Evolutionary conservation across 2,329 filamentous ascomycete species (phyloP), one percentile per base, ranked within the genome.

Genomic region (Xylariaceae sp.): DNA sequence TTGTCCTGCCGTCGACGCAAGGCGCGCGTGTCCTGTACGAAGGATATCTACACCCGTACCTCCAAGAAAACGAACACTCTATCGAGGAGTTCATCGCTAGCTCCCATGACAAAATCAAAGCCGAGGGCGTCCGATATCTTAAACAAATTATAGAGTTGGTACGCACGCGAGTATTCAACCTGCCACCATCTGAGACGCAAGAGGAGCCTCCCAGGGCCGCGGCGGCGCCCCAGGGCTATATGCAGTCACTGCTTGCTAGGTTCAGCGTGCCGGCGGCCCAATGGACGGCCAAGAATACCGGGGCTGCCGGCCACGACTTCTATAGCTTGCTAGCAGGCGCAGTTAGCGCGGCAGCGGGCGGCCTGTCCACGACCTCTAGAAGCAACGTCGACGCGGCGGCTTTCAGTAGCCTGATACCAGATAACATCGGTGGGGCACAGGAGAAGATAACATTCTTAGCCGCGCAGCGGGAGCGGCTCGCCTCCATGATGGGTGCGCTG

Each of bases 1-100:
- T 99, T 58, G 91, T 97, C 66, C 84, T 96, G n/a, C 94, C 92
- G 0, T 92, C 95, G 71, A 94, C 90, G n/a, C 92, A 96, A 70
- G 94, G 94, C 70, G 91, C 92, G 53, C 87, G 88, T 57, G 75
- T 87, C 65, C 77, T 97, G 60, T 99, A 97, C 76, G 84, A 91
- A 67, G 80, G 84, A 57, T 85, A 94, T 70, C 78, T 97, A 56
- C 87, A 95, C 71, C 92, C 92, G 0, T 96, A 92, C 75, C 84
- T 99, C 47, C 79, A 84, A 65, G 81, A 91, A 57, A 92, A 99
- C 71, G 94, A 97, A 72, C 72, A 79, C 41, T 84, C 89, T 61
- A 97, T 99, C 71, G 94, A 99, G 67, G 84, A 89, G 57, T 86
- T 96, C 67, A 96, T 97, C 70, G 86, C 85, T 60, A 81, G 84